These are phyloP conservation scores for Plasmodium ovale DNA, from an alignment of 169 alveolate genomes.

Conservation along the genomic window DNA sequence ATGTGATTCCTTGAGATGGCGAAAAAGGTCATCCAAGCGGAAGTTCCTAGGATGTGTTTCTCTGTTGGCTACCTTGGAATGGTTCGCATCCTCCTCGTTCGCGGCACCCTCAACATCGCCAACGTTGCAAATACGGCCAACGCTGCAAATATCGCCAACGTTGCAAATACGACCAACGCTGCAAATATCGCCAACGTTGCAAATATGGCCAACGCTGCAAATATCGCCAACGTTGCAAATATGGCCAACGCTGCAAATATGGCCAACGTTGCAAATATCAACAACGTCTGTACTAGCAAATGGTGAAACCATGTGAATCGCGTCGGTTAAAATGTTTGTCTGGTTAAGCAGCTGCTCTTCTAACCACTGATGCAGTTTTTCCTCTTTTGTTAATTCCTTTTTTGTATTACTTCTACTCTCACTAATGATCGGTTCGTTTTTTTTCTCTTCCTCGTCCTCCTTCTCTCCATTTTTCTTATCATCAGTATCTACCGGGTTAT, in stretches of 20 bases:
- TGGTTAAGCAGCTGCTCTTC: constrained; percentile 34
- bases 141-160: too few species aligned
- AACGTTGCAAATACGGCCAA: too few species aligned
- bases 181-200: too few species aligned
- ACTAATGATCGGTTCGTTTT: background rate
- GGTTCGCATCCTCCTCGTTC: too few species aligned
- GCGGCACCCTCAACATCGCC: too few species aligned
- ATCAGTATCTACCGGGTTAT: too few species aligned
- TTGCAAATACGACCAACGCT: too few species aligned
- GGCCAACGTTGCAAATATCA: background rate
- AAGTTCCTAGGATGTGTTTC: background rate
- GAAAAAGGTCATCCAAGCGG: background rate
- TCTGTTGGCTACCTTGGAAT: too few species aligned
- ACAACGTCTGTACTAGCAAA: background rate
- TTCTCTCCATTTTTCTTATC: background rate
- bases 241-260: too few species aligned
- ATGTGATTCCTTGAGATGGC: background rate
- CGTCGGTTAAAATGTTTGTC: constrained; percentile 48
- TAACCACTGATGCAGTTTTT: constrained; percentile 64
- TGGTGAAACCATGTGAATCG: constrained; percentile 28
- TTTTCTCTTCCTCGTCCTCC: background rate
- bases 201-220: too few species aligned
- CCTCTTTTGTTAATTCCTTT: constrained; percentile 57
- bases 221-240: too few species aligned
- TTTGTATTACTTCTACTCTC: too few species aligned